Evolutionary conservation across 331 rosid genomes (phyloP), one percentile per base, ranked within the genome.

Genomic region (Pyrus hybrid): DNA sequence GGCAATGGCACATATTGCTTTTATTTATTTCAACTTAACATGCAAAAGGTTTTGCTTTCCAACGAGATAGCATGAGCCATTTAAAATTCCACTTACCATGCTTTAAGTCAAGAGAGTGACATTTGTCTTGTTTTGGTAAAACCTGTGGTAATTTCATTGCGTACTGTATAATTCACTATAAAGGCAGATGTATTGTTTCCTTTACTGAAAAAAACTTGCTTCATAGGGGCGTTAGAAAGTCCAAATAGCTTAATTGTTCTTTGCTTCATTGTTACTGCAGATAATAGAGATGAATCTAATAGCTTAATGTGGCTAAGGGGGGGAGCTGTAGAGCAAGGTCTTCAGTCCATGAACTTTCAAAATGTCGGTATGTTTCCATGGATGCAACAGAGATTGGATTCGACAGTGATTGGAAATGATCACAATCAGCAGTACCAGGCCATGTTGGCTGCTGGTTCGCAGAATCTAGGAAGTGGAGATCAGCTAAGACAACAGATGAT

Each of bases 261-360:
- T 49, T 64, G 75, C 21, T 78, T 61, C 80, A 77, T 70, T 76
- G 74, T 72, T 80, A 32, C 80, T 75, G 73, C 88, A 92, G 97
- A 90, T 87, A 85, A 83, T 83, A 85, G 97, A 78, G 91, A 88
- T 57, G 97, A 90, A 8, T 69, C 88, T 45, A 89, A 85, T 75
- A 92, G 93, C 81, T 80, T 92, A 61, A 92, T 92, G 93, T 90
- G 92, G 93, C 77, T 90, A 68, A 81, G 90, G 80, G 92, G 96
- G 33, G 93, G 86, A 74, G 67, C 85, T 7, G 89, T 87, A 71
- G 97, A 90, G 62, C 91, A 85, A 33, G 86, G 86, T 74, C 84
- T 85, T 57, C 89, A 81, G 73, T 87, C 96, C 70, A 58, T 88
- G 63, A 92, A 84, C 73, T 88, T 88, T 78, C 97, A 86, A 81